phyloP scores from a whole-genome alignment of 805 yeast species.

The Tetrapisispora pingtungensis region DNA sequence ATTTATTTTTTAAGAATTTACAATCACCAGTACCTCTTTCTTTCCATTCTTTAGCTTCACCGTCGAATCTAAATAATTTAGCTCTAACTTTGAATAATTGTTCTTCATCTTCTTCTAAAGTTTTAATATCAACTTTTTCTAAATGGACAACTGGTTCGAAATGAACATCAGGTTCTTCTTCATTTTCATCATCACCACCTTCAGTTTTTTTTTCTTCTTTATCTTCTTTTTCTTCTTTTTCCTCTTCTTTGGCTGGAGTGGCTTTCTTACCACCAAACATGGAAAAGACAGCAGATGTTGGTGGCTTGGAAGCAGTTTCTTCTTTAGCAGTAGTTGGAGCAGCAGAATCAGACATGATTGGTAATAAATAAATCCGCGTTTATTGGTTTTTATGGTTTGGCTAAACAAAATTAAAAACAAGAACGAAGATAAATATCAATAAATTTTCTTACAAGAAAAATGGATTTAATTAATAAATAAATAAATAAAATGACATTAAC shows the following conservation, averaged over 20 bases:
- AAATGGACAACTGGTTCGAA: constrained; percentile 93
- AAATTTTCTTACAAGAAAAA: too few relatives aligned
- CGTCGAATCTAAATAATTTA: constrained; percentile 82
- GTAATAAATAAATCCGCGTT: background rate
- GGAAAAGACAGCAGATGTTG: constrained; percentile 76
- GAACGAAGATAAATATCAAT: too few relatives aligned
- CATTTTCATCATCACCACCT: constrained; percentile 32
- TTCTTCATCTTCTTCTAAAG: constrained; percentile 88
- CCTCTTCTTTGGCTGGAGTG: constrained; percentile 32
- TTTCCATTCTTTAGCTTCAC: constrained; percentile 89
- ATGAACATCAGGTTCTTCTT: constrained; percentile 51
- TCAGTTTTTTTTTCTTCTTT: constrained; percentile 22
- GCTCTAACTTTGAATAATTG: constrained; percentile 82
- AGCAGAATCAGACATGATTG: constrained; percentile 17
- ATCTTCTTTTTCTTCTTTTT: constrained; percentile 19
- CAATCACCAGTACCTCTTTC: constrained; percentile 99
- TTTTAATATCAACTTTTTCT: constrained; percentile 92
- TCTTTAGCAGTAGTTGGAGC: constrained; percentile 17
- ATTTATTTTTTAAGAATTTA: constrained; percentile 85
- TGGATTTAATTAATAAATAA: too few relatives aligned
- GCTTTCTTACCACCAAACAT: constrained; percentile 91
- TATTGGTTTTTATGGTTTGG: background rate
- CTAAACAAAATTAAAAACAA: background rate
- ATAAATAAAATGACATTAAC: too few relatives aligned
- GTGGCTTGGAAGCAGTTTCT: constrained; percentile 37